These are phyloP conservation scores for Pontederia paniculata DNA, from an alignment of 176 grass and related monocot genomes.

Conservation along the genomic window DNA sequence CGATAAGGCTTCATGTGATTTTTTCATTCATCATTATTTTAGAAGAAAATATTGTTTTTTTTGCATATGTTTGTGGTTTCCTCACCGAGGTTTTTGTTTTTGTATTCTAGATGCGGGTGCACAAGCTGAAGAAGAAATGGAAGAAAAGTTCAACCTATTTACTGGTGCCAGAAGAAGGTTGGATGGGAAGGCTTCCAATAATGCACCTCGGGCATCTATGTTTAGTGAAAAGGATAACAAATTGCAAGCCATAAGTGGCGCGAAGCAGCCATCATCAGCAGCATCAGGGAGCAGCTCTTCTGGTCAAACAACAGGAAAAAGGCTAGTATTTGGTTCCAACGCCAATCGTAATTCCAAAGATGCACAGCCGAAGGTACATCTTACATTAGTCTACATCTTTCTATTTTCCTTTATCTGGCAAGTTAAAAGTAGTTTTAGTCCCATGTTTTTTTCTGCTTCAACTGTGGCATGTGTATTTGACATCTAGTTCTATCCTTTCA, in stretches of 20 bases:
- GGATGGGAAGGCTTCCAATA: slow-evolving; percentile 61
- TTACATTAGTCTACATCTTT: background rate
- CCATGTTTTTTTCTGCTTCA: background rate
- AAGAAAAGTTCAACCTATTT: slow-evolving; percentile 70
- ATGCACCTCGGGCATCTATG: slow-evolving; percentile 22
- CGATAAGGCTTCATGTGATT: background rate
- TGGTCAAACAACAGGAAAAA: slow-evolving; percentile 39
- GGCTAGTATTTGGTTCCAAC: slow-evolving; percentile 78
- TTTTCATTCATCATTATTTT: background rate
- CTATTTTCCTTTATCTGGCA: slow-evolving; percentile 11
- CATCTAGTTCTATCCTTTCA: background rate
- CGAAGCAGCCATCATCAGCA: slow-evolving; percentile 33
- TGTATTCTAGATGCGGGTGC: slow-evolving; percentile 19
- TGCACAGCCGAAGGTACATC: slow-evolving; percentile 44
- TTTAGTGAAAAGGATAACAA: slow-evolving; percentile 39
- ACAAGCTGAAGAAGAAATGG: slow-evolving; percentile 52
- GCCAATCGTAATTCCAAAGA: slow-evolving; percentile 39
- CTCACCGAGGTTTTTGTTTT: slow-evolving; percentile 1
- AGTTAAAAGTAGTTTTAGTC: background rate
- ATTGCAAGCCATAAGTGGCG: slow-evolving; percentile 28
- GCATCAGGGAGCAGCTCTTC: slow-evolving; percentile 32
- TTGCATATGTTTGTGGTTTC: background rate
- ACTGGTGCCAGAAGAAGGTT: slow-evolving; percentile 64
- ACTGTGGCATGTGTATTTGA: background rate
- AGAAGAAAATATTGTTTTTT: background rate